Percentiles rank a stretch among this genome's conserved stretches.
Conservation (phyloP, 1,139 yeast species). For the Kodamaea anthophila region DNA sequence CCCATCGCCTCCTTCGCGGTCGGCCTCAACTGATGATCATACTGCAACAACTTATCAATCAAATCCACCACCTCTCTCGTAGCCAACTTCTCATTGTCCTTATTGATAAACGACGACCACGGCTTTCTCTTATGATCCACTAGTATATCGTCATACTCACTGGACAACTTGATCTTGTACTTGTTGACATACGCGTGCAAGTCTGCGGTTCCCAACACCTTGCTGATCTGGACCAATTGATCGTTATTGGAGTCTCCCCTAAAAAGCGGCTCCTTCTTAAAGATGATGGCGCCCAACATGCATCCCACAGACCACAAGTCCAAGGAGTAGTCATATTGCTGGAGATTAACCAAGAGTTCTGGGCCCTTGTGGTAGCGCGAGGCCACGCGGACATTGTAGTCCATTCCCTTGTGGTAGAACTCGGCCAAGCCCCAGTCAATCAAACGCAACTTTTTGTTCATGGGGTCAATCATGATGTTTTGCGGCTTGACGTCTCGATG, state of each 20-base stretch:
- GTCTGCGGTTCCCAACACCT: slow-evolving; percentile 69
- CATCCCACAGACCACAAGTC: slow-evolving; percentile 84
- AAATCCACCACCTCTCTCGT: slow-evolving; percentile 61
- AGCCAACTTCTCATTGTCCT: slow-evolving; percentile 47
- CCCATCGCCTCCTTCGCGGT: slow-evolving; percentile 72
- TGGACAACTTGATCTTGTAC: slow-evolving; percentile 54
- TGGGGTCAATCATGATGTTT: slow-evolving; percentile 77
- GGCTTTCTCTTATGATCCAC: slow-evolving; percentile 64
- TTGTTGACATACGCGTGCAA: slow-evolving; percentile 54
- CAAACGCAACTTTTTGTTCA: slow-evolving; percentile 52
- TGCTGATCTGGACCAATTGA: slow-evolving; percentile 72
- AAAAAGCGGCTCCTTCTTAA: slow-evolving; percentile 73
- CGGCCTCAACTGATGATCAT: slow-evolving; percentile 68
- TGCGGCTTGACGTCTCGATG: slow-evolving; percentile 84
- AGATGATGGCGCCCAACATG: slow-evolving; percentile 70
- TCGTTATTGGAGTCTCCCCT: slow-evolving; percentile 76
- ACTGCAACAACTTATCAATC: slow-evolving; percentile 58
- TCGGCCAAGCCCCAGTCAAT: slow-evolving; percentile 87
- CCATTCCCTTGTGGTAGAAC: slow-evolving; percentile 72
- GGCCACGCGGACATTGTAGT: slow-evolving; percentile 76
- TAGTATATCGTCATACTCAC: slow-evolving; percentile 61
- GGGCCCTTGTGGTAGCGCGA: slow-evolving; percentile 81
- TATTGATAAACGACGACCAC: slow-evolving; percentile 55
- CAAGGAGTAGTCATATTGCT: slow-evolving; percentile 70
- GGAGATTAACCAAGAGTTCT: slow-evolving; percentile 64